These are phyloP conservation scores for Testicularia cyperi DNA, from an alignment of 1,284 basidiomycete species.

Conservation along the genomic window DNA sequence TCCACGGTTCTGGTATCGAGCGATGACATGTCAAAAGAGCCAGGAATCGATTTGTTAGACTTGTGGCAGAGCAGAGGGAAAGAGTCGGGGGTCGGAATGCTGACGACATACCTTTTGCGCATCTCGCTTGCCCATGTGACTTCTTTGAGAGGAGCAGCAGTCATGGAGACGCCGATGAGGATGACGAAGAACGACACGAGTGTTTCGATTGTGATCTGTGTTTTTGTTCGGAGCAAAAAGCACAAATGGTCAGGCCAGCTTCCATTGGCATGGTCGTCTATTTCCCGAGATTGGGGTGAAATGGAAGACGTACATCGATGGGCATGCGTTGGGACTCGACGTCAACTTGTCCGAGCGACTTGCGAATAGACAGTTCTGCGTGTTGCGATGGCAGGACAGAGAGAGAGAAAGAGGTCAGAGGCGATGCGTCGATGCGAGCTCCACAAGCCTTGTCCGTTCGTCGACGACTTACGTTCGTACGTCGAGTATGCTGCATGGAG, in stretches of 20 bases:
- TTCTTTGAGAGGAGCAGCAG: constrained; percentile 72
- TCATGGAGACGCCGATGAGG: constrained; percentile 71
- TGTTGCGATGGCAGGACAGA: too few species aligned
- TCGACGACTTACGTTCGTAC: constrained; percentile 48
- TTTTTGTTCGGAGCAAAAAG: background rate
- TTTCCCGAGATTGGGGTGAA: too few species aligned
- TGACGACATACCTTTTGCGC: constrained; percentile 72
- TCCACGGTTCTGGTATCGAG: constrained; percentile 69
- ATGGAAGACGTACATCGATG: constrained; percentile 30
- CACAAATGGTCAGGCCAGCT: background rate
- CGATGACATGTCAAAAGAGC: background rate
- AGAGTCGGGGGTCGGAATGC: too few species aligned
- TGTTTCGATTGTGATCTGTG: constrained; percentile 72
- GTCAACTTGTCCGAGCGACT: constrained; percentile 35
- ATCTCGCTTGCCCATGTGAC: constrained; percentile 88
- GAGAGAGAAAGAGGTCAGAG: background rate
- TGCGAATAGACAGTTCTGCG: constrained; percentile 41
- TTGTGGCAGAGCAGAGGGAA: too few species aligned
- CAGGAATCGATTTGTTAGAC: background rate
- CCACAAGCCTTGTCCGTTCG: too few species aligned
- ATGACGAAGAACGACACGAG: constrained; percentile 70
- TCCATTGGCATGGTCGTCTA: background rate
- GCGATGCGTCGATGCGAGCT: too few species aligned
- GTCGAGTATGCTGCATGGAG: constrained; percentile 52
- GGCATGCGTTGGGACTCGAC: constrained; percentile 31